These are phyloP conservation scores for Solanum raphanifolium DNA, from an alignment of 257 asterid genomes.

Conservation along the genomic window DNA sequence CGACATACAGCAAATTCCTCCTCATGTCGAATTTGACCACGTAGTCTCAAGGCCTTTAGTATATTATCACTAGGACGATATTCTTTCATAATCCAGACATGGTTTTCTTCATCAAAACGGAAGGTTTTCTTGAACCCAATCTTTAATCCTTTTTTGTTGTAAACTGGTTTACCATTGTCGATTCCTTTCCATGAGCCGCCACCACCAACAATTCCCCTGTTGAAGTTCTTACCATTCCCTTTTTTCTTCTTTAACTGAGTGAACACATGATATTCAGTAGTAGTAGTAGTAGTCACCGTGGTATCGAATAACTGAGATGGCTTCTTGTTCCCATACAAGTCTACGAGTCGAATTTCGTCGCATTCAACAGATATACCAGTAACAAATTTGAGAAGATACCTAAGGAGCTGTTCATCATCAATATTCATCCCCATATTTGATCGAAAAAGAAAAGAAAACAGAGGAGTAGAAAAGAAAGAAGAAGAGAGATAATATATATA, in stretches of 20 bases:
- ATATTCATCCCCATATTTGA: neutral
- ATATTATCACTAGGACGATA: neutral
- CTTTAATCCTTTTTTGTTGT: neutral
- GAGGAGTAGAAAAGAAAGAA: neutral
- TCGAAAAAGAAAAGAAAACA: neutral
- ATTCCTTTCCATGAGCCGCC: neutral
- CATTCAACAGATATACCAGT: neutral
- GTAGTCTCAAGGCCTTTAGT: neutral
- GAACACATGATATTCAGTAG: no score
- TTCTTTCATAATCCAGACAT: neutral
- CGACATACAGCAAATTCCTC: neutral
- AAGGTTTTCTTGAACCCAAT: neutral
- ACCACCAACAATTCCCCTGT: neutral
- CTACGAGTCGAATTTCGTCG: neutral
- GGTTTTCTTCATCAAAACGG: neutral
- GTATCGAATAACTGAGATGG: neutral
- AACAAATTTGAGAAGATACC: neutral
- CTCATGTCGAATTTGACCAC: neutral
- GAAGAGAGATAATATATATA: no score
- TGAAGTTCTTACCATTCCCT: neutral
- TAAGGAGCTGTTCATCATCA: neutral
- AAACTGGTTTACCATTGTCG: neutral
- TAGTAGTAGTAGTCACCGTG: rapidly evolving
- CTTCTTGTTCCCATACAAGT: neutral
- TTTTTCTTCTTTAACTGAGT: neutral